phyloP scores from a whole-genome alignment of 352 stramenopile species.

The Phytophthora brassicae region DNA sequence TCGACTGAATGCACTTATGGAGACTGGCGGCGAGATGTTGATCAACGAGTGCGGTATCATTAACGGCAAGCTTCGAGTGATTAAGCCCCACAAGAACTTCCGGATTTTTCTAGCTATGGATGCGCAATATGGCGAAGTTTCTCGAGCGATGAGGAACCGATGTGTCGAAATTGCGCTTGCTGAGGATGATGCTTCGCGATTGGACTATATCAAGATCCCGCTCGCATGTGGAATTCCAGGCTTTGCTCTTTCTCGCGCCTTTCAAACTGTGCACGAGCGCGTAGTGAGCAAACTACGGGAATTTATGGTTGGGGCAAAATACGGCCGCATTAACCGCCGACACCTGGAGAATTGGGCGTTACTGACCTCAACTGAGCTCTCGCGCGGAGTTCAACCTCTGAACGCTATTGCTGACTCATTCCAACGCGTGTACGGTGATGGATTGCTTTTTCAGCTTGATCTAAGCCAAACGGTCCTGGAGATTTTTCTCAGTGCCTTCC shows the following conservation, averaged over 20 bases:
- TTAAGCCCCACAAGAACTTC: conserved; percentile 98
- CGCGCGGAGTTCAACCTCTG: conserved; percentile 47
- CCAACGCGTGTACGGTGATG: conserved; percentile 62
- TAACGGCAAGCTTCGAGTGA: conserved; percentile 89
- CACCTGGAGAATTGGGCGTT: conserved; percentile 81
- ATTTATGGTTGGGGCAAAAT: conserved; percentile 26
- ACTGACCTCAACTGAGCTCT: conserved; percentile 63
- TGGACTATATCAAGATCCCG: conserved; percentile 74
- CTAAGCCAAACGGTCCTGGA: conserved; percentile 41
- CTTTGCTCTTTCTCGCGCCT: conserved; percentile 63
- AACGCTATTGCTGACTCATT: conserved; percentile 59
- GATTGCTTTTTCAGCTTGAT: conserved; percentile 43
- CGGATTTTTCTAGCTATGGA: conserved; percentile 99
- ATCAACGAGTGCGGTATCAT: conserved; percentile 98
- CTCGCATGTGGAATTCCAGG: conserved; percentile 59
- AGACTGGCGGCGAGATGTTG: conserved; percentile 96
- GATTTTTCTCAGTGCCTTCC: conserved; percentile 43
- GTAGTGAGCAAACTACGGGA: conserved; percentile 41
- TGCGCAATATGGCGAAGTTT: conserved; percentile 95
- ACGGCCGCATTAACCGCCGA: conserved; percentile 57
- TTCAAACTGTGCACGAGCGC: conserved; percentile 58
- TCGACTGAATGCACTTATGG: conserved; percentile 99
- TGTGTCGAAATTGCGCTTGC: conserved; percentile 96
- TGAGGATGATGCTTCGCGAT: conserved; percentile 45
- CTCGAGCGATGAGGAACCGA: conserved; percentile 99